phyloP scores from a whole-genome alignment of 176 grass and related monocot genomes.

The Panicum miliaceum region DNA sequence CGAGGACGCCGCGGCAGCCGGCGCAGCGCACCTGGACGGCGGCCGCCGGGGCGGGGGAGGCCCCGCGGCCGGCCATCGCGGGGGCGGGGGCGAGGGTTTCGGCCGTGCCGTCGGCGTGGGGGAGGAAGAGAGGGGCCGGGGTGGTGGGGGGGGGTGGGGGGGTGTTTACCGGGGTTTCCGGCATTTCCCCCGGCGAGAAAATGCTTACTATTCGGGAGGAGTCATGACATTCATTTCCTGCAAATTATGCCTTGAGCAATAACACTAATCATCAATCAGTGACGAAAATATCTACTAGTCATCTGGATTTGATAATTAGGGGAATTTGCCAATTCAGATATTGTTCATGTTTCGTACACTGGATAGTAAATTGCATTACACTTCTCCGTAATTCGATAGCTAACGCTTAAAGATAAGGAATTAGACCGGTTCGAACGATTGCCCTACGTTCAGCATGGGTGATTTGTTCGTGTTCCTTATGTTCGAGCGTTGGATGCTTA shows the following conservation, averaged over 20 bases:
- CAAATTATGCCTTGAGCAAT: neutral
- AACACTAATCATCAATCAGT: neutral
- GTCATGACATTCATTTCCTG: neutral
- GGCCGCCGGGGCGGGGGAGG: slow-evolving; percentile 33
- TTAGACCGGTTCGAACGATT: no score
- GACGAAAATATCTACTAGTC: no score
- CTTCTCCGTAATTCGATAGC: no score
- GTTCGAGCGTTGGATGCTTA: no score
- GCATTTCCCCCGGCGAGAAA: neutral
- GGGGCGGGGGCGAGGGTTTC: neutral
- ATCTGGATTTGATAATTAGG: no score
- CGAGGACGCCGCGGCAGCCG: slow-evolving; percentile 66
- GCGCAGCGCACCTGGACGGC: slow-evolving; percentile 63
- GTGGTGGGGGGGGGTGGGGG: neutral
- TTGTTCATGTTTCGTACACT: no score
- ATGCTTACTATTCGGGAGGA: neutral
- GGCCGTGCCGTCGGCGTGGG: neutral
- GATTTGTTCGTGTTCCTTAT: no score
- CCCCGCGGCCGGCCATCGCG: slow-evolving; percentile 45
- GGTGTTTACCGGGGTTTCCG: slow-evolving; percentile 12
- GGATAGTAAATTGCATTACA: no score
- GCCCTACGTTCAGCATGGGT: no score
- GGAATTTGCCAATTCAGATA: no score
- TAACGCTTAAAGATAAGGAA: no score
- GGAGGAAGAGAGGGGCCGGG: neutral